Conservation (phyloP, 208 protist species). For the Wallacemonas collosoma region DNA sequence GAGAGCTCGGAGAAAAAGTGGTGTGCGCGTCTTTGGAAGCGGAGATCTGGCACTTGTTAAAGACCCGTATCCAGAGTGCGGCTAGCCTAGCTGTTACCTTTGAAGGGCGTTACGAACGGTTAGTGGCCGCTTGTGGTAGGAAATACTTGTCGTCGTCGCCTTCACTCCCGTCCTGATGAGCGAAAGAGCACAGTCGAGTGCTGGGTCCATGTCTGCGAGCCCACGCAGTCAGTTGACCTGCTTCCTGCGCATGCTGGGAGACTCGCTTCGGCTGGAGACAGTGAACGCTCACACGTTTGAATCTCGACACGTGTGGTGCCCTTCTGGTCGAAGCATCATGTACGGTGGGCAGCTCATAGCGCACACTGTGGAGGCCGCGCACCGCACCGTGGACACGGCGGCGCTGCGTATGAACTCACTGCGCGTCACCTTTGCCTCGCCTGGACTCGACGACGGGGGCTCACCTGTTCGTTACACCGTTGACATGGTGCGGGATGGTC, state of each 20-base stretch:
- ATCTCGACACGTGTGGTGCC: conserved; percentile 33
- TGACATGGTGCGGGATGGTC: conserved; percentile 26
- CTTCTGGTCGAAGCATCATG: conserved; percentile 19
- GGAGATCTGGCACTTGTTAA: too few species aligned
- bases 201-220: not conserved
- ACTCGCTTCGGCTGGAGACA: conserved; percentile 32
- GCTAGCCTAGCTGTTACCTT: too few species aligned
- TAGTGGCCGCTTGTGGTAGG: too few species aligned
- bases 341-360: conserved; percentile 62
- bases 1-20: too few species aligned
- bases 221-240: conserved; percentile 15
- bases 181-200: not conserved
- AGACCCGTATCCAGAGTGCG: too few species aligned
- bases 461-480: conserved; percentile 39
- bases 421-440: conserved; percentile 46
- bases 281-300: conserved; percentile 27
- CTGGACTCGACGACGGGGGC: conserved; percentile 18
- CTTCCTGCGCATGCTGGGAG: conserved; percentile 17
- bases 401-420: conserved; percentile 38
- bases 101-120: too few species aligned
- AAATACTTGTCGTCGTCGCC: too few species aligned
- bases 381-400: conserved; percentile 28
- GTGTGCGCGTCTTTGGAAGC: too few species aligned
- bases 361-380: conserved; percentile 40
- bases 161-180: too few species aligned